Percentiles rank a stretch among this genome's conserved stretches.
phyloP scores from a whole-genome alignment of 768 basidiomycete genomes.

The Candolleomyces efflorescens region DNA sequence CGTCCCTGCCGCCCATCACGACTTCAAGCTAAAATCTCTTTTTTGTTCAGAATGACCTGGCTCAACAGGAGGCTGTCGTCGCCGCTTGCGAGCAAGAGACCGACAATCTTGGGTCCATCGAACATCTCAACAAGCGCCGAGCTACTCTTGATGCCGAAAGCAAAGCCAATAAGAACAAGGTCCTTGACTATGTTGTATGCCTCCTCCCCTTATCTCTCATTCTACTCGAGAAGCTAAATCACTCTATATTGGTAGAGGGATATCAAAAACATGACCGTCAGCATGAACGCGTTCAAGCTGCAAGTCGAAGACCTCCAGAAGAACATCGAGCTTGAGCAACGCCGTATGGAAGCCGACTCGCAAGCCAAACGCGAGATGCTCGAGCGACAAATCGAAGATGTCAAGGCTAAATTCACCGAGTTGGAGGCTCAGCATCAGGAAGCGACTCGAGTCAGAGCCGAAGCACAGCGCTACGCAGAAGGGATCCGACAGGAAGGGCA shows the following conservation, averaged over 20 bases:
- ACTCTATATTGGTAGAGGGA: conserved; percentile 37
- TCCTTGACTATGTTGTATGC: conserved; percentile 44
- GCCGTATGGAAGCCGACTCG: conserved; percentile 49
- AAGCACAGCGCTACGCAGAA: conserved; percentile 19
- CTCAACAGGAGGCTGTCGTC: conserved; percentile 27
- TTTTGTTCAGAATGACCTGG: conserved; percentile 13
- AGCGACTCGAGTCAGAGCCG: conserved; percentile 28
- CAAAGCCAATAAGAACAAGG: conserved; percentile 38
- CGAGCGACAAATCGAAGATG: conserved; percentile 44
- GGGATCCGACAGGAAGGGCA: conserved; percentile 31
- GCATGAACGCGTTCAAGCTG: conserved; percentile 26
- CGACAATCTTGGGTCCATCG: conserved; percentile 22
- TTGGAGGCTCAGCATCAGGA: conserved; percentile 34
- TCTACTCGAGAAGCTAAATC: neutral
- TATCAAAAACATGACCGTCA: conserved; percentile 44
- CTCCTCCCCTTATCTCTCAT: neutral
- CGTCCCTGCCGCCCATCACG: no score
- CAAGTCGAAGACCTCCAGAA: conserved; percentile 36
- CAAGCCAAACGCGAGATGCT: conserved; percentile 61
- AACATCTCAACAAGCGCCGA: conserved; percentile 25
- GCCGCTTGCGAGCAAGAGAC: conserved; percentile 25
- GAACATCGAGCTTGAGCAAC: conserved; percentile 51
- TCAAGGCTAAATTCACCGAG: conserved; percentile 32
- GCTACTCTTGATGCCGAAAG: conserved; percentile 45
- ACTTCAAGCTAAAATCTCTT: no score